Percentiles rank a stretch among this genome's conserved stretches.
Conservation (phyloP, 2,329 filamentous ascomycete genomes). For the Aspergillus clavatus region DNA sequence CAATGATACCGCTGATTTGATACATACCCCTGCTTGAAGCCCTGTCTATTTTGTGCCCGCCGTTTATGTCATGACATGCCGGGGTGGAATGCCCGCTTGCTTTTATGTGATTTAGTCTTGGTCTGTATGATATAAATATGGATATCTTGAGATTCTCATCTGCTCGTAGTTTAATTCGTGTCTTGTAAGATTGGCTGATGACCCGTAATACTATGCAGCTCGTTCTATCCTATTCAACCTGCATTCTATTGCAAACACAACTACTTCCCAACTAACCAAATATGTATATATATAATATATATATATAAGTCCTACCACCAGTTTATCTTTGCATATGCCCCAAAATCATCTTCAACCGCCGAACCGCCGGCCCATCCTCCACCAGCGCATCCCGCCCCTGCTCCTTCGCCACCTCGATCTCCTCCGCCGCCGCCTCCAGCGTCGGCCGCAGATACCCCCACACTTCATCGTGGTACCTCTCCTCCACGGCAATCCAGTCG, state of each 20-base stretch:
- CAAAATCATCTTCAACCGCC: slow-evolving; percentile 38
- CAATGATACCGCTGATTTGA: too few species aligned
- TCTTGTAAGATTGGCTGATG: too few species aligned
- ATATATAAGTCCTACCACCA: slow-evolving; percentile 7
- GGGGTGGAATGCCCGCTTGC: slow-evolving; percentile 5
- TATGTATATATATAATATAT: neutral
- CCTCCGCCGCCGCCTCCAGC: slow-evolving; percentile 52
- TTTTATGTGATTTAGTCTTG: slow-evolving; percentile 6
- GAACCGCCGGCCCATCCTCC: slow-evolving; percentile 34
- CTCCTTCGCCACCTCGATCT: slow-evolving; percentile 44
- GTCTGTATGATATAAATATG: slow-evolving; percentile 20
- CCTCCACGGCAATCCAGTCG: slow-evolving; percentile 33
- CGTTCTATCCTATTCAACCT: too few species aligned
- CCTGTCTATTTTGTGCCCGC: slow-evolving; percentile 6
- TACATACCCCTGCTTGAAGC: slow-evolving; percentile 17
- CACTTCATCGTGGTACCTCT: slow-evolving; percentile 53
- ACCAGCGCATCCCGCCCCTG: slow-evolving; percentile 2
- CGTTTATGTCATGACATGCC: slow-evolving; percentile 11
- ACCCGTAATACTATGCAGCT: too few species aligned
- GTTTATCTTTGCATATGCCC: slow-evolving; percentile 28
- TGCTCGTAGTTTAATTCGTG: too few species aligned
- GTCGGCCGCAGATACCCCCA: slow-evolving; percentile 61
- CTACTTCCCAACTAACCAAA: neutral
- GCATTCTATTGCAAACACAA: too few species aligned
- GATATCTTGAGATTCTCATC: neutral